Base-by-base conservation (phyloP, 495 filamentous ascomycete genomes). In the Copromyces sp. region DNA sequence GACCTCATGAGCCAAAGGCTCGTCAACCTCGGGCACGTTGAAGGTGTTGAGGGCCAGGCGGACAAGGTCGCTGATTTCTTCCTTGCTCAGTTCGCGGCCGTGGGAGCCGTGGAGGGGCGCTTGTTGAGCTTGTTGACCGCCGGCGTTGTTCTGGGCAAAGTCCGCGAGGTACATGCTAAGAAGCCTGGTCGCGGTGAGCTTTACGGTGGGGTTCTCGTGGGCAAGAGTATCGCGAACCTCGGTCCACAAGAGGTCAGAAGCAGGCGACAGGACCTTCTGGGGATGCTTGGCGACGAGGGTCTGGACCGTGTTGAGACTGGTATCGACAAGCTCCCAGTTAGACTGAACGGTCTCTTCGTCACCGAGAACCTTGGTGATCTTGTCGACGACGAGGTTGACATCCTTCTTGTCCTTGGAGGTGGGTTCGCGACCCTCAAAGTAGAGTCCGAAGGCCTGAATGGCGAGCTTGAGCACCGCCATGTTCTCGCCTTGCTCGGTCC, bases 311-410 rank as follows among this genome's bases (percentile, higher is more conserved):
- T 90, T 87, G 17, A 97, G 85, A 8, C 92, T 84, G 47, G 89
- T 91, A 77, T 93, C 91, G 17, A 95, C 85, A n/a, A 94, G 83
- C 78, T 97, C 92, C 87, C 90, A 92, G 72, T 94, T 90, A 4
- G 81, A 69, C 59, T 87, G 84, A 65, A 77, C 72, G 68, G 82
- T 82, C 24, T 84, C 84, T 9, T 86, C 79, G 72, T 79, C 84
- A 70, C 83, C 84, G 78, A 89, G 75, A 81, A 87, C 73, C 20
- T 83, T 74, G 5, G 83, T 81, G 16, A 92, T 71, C 70, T 82
- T 83, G 61, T 74, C 71, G 3, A 80, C 73, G 16, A 85, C 75
- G 3, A 80, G 87, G 0, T 82, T 80, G 24, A 88, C 75, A 75
- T 93, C 88, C 75, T 90, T 92, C 59, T 87, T 87, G 72, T 89